Evolutionary conservation across 306 rosid genomes (phyloP).

Genomic region (Chamaecrista fasciculata): DNA sequence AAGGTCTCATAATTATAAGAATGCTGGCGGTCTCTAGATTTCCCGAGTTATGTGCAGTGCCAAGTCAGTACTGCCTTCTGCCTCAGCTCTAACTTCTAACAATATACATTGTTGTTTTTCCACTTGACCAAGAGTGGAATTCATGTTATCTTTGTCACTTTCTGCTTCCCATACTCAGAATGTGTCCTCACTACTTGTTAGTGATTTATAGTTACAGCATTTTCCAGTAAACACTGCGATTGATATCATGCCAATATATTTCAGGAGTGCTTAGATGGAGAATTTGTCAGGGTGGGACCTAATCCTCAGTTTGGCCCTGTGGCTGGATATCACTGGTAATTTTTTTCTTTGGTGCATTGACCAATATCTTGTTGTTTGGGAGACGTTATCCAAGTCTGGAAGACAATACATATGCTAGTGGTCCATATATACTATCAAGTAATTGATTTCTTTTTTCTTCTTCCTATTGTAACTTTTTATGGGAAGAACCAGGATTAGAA

Average conservation of each 20-base stretch:
- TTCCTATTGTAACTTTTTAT: not conserved
- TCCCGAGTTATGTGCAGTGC: not conserved
- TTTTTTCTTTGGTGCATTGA: not conserved
- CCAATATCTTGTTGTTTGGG: not conserved
- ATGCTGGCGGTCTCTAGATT: not conserved
- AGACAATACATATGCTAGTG: conserved; percentile 8
- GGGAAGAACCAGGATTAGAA: not conserved
- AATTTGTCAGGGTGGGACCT: conserved; percentile 96
- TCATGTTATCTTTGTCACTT: not conserved
- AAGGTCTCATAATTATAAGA: conserved; percentile 1
- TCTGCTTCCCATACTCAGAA: not conserved
- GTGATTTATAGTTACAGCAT: not conserved
- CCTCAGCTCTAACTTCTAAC: not conserved
- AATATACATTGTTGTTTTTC: not conserved
- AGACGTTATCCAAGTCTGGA: not conserved
- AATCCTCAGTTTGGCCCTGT: conserved; percentile 81
- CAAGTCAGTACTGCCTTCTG: not conserved
- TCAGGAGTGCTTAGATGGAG: conserved; percentile 91
- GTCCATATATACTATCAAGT: conserved; percentile 10
- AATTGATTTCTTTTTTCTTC: not conserved
- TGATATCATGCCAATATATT: conserved; percentile 19
- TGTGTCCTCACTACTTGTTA: not conserved
- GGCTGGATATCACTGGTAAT: conserved; percentile 92
- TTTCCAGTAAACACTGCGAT: not conserved
- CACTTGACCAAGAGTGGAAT: not conserved